phyloP scores from a whole-genome alignment of 202 grass and related monocot genomes.

The Cymbopogon flexuosus region DNA sequence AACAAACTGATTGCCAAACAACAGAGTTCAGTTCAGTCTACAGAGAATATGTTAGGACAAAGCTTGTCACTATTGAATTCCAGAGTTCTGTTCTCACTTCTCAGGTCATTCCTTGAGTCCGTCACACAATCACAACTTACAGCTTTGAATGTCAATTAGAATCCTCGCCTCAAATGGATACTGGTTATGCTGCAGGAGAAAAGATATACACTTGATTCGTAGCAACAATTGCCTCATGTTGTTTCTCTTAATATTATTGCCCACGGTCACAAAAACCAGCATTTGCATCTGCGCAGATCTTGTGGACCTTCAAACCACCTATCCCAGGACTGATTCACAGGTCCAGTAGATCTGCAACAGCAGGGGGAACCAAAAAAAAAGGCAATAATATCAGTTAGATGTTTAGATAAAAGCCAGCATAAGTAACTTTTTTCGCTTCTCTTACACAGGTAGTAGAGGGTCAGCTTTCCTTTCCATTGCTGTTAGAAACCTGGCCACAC shows the following conservation, averaged over 20 bases:
- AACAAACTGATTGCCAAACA: background rate
- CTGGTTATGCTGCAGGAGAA: background rate
- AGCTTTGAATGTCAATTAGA: background rate
- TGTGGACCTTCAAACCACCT: conserved; percentile 91
- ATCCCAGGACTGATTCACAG: conserved; percentile 58
- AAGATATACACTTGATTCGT: conserved; percentile 15
- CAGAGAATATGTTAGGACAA: conserved; percentile 9
- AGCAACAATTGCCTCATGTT: conserved; percentile 10
- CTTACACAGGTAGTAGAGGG: conserved; percentile 85
- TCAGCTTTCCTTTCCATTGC: conserved; percentile 58
- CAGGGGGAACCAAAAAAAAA: background rate
- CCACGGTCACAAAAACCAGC: conserved; percentile 65
- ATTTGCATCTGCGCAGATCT: conserved; percentile 66
- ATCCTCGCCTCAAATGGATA: background rate
- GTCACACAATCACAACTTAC: background rate
- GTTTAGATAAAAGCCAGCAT: background rate
- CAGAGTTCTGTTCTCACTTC: background rate
- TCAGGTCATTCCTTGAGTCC: background rate
- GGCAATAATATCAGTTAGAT: background rate
- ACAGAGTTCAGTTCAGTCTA: conserved; percentile 3
- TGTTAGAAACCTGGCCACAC: conserved; percentile 45
- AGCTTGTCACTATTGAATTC: background rate
- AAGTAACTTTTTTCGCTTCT: background rate
- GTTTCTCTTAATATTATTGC: background rate
- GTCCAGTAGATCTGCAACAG: conserved; percentile 61